A percentile compares a stretch with the other conserved stretches of the same genome.
phyloP scores from a whole-genome alignment of 2,329 filamentous ascomycete species.

The Phialophora macrospora region DNA sequence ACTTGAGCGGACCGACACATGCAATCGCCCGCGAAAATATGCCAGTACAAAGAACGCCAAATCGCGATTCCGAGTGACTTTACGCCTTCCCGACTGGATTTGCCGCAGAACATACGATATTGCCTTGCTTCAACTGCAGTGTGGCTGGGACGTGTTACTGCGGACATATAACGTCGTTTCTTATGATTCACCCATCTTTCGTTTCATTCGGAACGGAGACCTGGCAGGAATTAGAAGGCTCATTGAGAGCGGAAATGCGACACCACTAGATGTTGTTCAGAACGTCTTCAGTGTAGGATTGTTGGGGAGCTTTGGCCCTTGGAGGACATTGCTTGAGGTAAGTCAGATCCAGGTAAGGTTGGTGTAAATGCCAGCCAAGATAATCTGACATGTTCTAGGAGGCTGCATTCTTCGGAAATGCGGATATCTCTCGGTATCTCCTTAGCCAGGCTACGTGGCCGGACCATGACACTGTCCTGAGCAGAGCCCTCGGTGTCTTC shows the following conservation, averaged over 20 bases:
- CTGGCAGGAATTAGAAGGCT: constrained; percentile 1
- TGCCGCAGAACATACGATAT: background rate
- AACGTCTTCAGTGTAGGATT: too few relatives aligned
- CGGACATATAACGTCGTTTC: background rate
- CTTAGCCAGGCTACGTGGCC: constrained; percentile 6
- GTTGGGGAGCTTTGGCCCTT: background rate
- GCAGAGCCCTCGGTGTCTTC: background rate
- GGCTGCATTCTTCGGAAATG: background rate
- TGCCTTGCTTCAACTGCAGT: constrained; percentile 4
- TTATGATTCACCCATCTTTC: background rate
- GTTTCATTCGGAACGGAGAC: background rate
- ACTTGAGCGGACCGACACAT: background rate
- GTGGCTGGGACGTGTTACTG: constrained; percentile 1
- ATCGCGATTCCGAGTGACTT: background rate
- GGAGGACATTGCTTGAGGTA: constrained; percentile 5
- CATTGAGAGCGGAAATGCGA: constrained; percentile 7
- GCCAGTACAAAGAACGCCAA: constrained; percentile 1
- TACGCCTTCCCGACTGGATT: constrained; percentile 2
- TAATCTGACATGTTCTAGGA: background rate
- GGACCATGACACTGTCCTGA: background rate
- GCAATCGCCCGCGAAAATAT: background rate
- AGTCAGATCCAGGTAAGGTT: background rate
- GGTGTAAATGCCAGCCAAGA: background rate
- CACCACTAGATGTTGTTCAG: constrained; percentile 16
- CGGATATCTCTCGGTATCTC: background rate